Conservation (phyloP, 495 filamentous ascomycete genomes). For the Aspergillus diversus region DNA sequence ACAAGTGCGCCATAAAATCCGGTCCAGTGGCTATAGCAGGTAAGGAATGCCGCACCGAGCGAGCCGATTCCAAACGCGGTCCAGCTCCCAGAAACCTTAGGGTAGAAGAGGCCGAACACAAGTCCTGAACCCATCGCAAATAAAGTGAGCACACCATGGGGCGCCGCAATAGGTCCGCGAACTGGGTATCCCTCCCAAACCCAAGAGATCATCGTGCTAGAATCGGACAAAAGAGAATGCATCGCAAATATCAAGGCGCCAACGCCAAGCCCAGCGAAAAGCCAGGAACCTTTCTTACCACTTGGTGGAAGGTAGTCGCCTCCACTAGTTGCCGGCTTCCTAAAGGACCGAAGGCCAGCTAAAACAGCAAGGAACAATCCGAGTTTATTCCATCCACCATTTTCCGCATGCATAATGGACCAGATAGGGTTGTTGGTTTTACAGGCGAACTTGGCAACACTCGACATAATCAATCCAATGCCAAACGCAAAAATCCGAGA, state of each 20-base stretch:
- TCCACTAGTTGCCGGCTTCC: conserved; percentile 55
- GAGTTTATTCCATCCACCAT: conserved; percentile 91
- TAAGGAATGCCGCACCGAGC: conserved; percentile 79
- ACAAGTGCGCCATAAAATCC: conserved; percentile 86
- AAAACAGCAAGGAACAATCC: conserved; percentile 77
- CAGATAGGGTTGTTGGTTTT: conserved; percentile 97
- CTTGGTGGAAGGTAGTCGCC: conserved; percentile 52
- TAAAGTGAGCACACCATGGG: conserved; percentile 85
- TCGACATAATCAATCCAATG: conserved; percentile 82
- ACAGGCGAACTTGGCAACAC: conserved; percentile 90
- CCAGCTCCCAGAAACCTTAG: conserved; percentile 75
- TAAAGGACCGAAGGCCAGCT: conserved; percentile 71
- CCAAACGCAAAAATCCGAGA: conserved; percentile 77
- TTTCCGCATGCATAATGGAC: conserved; percentile 86
- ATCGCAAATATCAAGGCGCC: conserved; percentile 87
- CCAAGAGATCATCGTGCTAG: conserved; percentile 99
- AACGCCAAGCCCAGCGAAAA: conserved; percentile 75
- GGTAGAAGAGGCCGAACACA: conserved; percentile 73
- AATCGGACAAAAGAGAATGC: conserved; percentile 93
- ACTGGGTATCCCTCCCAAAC: conserved; percentile 98
- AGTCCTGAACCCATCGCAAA: conserved; percentile 85
- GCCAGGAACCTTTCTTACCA: conserved; percentile 65
- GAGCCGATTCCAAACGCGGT: conserved; percentile 77
- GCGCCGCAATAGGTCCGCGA: conserved; percentile 82
- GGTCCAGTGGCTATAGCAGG: conserved; percentile 78